A percentile compares a stretch with the other conserved stretches of the same genome.
Conservation (phyloP, 176 grass and related monocot species). For the Typha latifolia region DNA sequence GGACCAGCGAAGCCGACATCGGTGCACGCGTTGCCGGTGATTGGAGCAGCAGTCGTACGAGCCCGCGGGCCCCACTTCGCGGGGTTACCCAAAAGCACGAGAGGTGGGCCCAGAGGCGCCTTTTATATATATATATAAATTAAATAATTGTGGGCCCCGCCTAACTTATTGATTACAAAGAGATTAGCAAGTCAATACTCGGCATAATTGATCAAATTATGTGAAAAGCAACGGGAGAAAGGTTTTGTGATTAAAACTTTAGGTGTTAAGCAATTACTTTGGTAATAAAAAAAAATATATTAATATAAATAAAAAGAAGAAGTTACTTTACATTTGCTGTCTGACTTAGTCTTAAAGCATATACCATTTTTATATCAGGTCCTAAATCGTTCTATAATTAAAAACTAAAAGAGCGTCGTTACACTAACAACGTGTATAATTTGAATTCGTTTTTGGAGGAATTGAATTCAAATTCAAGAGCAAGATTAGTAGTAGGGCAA, state of each 20-base stretch:
- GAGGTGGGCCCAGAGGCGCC: neutral
- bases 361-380: no score
- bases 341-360: no score
- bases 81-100: neutral
- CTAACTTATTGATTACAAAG: neutral
- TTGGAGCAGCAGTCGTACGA: neutral
- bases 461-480: neutral
- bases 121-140: no score
- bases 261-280: no score
- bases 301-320: no score
- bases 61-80: neutral
- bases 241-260: neutral
- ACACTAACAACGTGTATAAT: no score
- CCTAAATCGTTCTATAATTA: no score
- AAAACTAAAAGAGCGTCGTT: no score
- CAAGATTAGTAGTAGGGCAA: neutral
- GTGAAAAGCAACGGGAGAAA: neutral
- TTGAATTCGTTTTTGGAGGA: no score
- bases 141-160: no score
- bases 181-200: neutral
- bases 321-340: no score
- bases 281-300: no score
- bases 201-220: neutral
- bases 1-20: neutral
- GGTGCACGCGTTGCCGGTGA: conserved; percentile 13